Conservation (phyloP, 169 alveolate species). For the Cryptosporidium meleagridis region DNA sequence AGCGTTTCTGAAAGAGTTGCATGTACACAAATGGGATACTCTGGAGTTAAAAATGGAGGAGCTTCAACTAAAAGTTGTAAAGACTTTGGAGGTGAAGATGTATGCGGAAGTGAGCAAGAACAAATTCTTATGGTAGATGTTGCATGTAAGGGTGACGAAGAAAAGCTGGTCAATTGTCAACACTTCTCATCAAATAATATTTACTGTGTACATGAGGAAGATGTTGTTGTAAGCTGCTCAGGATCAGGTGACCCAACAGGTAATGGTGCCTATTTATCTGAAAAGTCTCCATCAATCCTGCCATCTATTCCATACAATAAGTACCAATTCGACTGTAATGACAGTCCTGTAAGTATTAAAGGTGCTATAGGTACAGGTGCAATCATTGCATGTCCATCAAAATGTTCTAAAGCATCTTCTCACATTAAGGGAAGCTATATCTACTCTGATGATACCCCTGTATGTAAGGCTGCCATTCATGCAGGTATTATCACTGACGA, state of each 20-base stretch:
- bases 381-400: conserved; percentile 58
- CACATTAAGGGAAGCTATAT: conserved; percentile 86
- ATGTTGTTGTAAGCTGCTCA: conserved; percentile 79
- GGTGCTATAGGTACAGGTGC: conserved; percentile 70
- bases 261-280: conserved; percentile 72
- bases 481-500: conserved; percentile 78
- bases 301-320: conserved; percentile 64
- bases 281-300: conserved; percentile 58
- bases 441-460: conserved; percentile 88
- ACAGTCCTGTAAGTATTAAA: conserved; percentile 38
- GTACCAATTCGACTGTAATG: conserved; percentile 67
- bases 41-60: conserved; percentile 84
- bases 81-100: conserved; percentile 86
- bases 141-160: conserved; percentile 84
- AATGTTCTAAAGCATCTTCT: conserved; percentile 61
- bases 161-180: conserved; percentile 45
- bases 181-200: conserved; percentile 63
- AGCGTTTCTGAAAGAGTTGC: conserved; percentile 68
- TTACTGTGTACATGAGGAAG: conserved; percentile 78
- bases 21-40: conserved; percentile 71
- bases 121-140: conserved; percentile 86
- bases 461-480: conserved; percentile 81
- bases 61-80: conserved; percentile 84
- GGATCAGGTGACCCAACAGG: conserved; percentile 84
- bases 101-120: conserved; percentile 85